Evolutionary conservation across 1,139 yeast genomes (phyloP), one percentile per base, ranked within the genome.

Genomic region (Candida buenavistaensis): DNA sequence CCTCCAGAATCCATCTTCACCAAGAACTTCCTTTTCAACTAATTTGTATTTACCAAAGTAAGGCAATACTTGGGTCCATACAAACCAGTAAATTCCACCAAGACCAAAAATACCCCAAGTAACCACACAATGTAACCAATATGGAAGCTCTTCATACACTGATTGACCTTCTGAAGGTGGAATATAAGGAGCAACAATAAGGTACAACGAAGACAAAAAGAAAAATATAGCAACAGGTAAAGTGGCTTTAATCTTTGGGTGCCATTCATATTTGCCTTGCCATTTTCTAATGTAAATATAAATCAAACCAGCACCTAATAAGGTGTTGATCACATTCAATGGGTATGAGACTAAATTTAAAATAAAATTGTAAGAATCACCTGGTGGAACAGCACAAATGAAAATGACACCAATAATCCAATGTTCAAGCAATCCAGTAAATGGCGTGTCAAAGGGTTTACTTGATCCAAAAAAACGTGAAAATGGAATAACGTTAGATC

Each of bases 81-180:
- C 57, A 6, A 79, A 42, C 87, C 90, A 87, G 62, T 85, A 86
- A 2, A 73, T 47, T 16, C 73, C 79, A 43, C 96, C 96, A 39
- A 80, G 57, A 6, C 69, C 85, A 48, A 87, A 82, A 29, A 87
- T 70, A 43, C 82, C 92, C 82, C 89, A 76, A 8, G 94, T 82
- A 14, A 84, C 88, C 33, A 85, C 95, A 51, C 90, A 81, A 57
- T 85, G 95, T 38, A 82, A 72, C 72, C 79, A 87, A 64, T 85
- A 87, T 26, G 94, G 95, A 50, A 84, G 64, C 37, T 56, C 50
- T 30, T 76, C 62, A 69, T 84, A 86, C 39, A 82, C 89, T 32
- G 70, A 68, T 61, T 82, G 84, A 23, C 82, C 85, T 26, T 54
- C 65, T 23, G 70, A 54, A 34, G 95, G 95, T 26, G 94, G 90